These are phyloP conservation scores for Neostapfia colusana DNA, from an alignment of 176 grass and related monocot species.

Conservation along the genomic window DNA sequence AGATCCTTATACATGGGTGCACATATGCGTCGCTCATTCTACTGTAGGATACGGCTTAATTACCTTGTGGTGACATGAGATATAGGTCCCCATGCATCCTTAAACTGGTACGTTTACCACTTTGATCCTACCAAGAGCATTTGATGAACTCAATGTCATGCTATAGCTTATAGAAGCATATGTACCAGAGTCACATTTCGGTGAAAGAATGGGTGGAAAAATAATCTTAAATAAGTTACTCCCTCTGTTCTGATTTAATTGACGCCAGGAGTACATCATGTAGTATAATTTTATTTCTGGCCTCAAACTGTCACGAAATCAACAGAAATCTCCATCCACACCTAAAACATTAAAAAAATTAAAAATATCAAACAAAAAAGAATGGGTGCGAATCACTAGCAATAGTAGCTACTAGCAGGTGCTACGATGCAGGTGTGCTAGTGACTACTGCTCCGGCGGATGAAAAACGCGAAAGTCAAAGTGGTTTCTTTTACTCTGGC, in stretches of 20 bases:
- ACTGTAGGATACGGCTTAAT: background rate
- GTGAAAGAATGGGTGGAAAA: background rate
- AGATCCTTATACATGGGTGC: background rate
- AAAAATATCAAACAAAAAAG: background rate
- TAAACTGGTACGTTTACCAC: conserved; percentile 1
- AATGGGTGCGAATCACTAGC: background rate
- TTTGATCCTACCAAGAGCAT: conserved; percentile 1
- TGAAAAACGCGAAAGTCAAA: background rate
- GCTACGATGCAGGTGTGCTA: background rate
- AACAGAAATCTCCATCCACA: background rate
- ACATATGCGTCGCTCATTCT: background rate
- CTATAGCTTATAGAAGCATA: background rate
- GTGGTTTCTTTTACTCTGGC: background rate
- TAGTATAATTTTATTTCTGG: background rate
- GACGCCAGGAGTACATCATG: too few relatives aligned
- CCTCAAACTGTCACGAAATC: background rate
- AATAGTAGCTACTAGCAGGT: background rate
- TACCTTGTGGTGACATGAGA: background rate
- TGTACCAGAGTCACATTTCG: background rate
- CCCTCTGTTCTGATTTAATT: too few relatives aligned
- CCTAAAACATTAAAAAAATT: background rate
- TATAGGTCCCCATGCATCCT: conserved; percentile 15
- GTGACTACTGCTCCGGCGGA: background rate
- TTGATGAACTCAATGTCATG: background rate
- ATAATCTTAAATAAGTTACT: background rate